Conservation (phyloP, 73 alveolate species). For the Paramecium sonneborni region DNA sequence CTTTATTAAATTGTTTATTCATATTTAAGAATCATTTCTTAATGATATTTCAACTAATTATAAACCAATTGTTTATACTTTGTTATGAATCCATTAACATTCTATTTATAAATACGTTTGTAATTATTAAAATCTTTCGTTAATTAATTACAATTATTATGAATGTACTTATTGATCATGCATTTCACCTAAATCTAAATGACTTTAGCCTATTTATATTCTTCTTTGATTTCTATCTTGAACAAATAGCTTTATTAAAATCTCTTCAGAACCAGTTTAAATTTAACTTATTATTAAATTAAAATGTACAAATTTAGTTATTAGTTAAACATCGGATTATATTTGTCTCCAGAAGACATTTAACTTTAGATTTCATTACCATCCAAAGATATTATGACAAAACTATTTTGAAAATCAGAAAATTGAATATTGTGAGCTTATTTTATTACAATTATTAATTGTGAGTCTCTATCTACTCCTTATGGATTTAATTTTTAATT, state of each 20-base stretch:
- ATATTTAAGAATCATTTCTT: constrained; percentile 15
- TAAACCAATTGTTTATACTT: neutral
- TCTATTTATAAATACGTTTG: neutral
- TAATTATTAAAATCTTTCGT: neutral
- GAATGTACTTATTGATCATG: constrained; percentile 34
- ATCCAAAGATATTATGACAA: neutral
- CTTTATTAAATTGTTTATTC: neutral
- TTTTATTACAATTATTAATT: neutral
- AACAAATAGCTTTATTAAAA: neutral
- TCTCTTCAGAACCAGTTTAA: constrained; percentile 36
- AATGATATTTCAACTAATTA: constrained; percentile 24
- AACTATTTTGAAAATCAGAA: neutral
- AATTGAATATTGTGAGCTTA: neutral
- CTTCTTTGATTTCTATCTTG: neutral
- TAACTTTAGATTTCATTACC: neutral
- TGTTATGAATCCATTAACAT: constrained; percentile 41
- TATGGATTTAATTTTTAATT: neutral
- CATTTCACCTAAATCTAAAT: constrained; percentile 26
- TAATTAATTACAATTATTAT: neutral
- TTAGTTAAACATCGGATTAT: neutral
- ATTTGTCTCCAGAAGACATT: constrained; percentile 12
- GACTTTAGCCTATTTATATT: neutral
- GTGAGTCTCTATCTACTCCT: constrained; percentile 51
- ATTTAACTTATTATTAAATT: neutral
- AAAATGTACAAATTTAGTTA: neutral